These are phyloP conservation scores for Linnemannia exigua DNA, from an alignment of 192 early-diverging fungal species.

Conservation along the genomic window DNA sequence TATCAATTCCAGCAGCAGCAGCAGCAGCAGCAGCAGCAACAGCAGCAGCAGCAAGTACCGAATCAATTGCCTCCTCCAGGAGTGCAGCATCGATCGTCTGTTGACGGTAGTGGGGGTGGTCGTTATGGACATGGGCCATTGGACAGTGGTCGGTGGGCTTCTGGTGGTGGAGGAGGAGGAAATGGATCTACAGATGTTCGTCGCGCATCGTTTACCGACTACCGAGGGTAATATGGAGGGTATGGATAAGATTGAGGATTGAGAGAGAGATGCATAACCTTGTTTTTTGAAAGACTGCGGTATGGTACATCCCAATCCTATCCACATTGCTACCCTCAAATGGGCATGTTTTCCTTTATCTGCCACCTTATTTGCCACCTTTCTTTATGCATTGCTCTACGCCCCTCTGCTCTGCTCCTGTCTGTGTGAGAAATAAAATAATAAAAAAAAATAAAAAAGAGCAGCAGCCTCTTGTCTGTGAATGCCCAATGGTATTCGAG, in stretches of 20 bases:
- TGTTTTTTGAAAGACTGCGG: neutral
- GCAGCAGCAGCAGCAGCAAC: neutral
- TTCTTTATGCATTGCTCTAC: neutral
- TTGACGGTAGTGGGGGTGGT: neutral
- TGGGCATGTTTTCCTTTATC: neutral
- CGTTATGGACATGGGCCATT: neutral
- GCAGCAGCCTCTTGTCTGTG: neutral
- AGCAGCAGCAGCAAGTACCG: neutral
- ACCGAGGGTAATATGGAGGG: neutral
- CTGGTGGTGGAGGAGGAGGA: neutral
- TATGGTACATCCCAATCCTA: neutral
- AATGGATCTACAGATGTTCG: neutral
- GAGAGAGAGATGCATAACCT: neutral
- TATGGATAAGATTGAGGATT: neutral
- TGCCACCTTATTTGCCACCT: neutral
- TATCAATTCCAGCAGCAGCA: slow-evolving; percentile 14
- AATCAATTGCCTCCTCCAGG: neutral
- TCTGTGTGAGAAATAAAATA: neutral
- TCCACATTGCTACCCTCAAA: neutral
- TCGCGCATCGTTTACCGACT: slow-evolving; percentile 11
- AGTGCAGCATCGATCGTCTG: neutral
- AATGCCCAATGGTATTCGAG: neutral
- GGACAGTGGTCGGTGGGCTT: neutral
- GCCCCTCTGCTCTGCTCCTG: neutral
- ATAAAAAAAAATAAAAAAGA: neutral